Evolutionary conservation across 257 asterid genomes (phyloP).

Genomic region (Hygrophila difformis): DNA sequence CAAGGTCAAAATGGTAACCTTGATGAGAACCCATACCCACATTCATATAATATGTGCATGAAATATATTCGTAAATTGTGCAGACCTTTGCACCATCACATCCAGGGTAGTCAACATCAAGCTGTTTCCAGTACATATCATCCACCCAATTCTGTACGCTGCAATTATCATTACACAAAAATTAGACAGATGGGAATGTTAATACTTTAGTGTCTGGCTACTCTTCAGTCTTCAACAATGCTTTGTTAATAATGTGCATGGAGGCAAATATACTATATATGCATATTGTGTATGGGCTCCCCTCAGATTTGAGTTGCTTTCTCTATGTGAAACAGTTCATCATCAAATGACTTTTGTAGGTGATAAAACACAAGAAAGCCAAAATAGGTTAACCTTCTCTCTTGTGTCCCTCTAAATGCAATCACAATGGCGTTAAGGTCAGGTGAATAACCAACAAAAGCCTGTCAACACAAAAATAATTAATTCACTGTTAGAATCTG

Average conservation of each 20-base stretch:
- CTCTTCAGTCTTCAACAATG: too few species aligned
- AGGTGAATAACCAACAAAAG: slow-evolving; percentile 79
- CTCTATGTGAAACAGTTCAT: slow-evolving; percentile 14
- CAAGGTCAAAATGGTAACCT: too few species aligned
- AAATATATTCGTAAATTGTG: neutral
- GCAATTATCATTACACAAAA: slow-evolving; percentile 21
- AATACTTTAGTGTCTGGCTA: too few species aligned
- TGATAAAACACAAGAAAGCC: slow-evolving; percentile 14
- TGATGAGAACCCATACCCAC: too few species aligned
- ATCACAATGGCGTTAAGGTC: slow-evolving; percentile 75
- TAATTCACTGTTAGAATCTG: slow-evolving; percentile 12
- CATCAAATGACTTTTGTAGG: slow-evolving; percentile 6
- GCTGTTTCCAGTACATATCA: slow-evolving; percentile 97
- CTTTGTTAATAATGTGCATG: neutral
- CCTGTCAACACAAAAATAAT: slow-evolving; percentile 35
- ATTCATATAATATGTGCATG: slow-evolving; percentile 6
- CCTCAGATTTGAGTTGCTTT: neutral
- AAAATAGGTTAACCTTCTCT: slow-evolving; percentile 47
- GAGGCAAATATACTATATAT: slow-evolving; percentile 20
- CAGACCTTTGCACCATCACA: slow-evolving; percentile 81
- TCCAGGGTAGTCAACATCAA: slow-evolving; percentile 84
- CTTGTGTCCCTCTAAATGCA: slow-evolving; percentile 98
- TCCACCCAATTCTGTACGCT: slow-evolving; percentile 94
- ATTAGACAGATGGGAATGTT: too few species aligned
- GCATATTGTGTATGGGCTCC: too few species aligned